Conservation (phyloP, 2,329 filamentous ascomycete species). For the Aspergillus ibericus region DNA sequence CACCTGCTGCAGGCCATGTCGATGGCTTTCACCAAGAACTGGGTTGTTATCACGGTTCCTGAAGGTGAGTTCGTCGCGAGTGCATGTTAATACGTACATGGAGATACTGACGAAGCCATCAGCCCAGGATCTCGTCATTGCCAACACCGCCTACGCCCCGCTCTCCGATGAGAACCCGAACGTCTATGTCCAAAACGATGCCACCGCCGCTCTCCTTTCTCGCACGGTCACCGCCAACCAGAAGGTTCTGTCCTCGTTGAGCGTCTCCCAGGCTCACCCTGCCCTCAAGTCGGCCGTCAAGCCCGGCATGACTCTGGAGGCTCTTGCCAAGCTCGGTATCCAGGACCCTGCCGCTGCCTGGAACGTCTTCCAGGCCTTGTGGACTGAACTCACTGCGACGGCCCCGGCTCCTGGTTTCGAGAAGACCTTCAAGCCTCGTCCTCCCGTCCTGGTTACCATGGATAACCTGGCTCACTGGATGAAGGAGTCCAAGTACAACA, state of each 20-base stretch:
- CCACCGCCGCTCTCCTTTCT: slow-evolving; percentile 71
- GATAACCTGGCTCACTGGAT: slow-evolving; percentile 83
- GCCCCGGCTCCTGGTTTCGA: slow-evolving; percentile 44
- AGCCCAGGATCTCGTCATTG: slow-evolving; percentile 81
- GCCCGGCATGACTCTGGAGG: slow-evolving; percentile 61
- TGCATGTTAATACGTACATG: neutral
- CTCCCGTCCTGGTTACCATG: slow-evolving; percentile 70
- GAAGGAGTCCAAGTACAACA: slow-evolving; percentile 73
- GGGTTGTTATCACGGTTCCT: slow-evolving; percentile 86
- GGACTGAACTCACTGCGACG: slow-evolving; percentile 69
- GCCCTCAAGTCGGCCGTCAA: slow-evolving; percentile 62
- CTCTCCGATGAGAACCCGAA: slow-evolving; percentile 56
- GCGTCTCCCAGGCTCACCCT: slow-evolving; percentile 55
- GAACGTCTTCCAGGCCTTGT: slow-evolving; percentile 77
- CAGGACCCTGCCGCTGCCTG: slow-evolving; percentile 76
- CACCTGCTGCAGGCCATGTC: slow-evolving; percentile 80
- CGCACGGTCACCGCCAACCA: slow-evolving; percentile 73
- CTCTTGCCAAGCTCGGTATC: slow-evolving; percentile 67
- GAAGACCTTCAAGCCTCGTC: slow-evolving; percentile 49
- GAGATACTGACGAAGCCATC: slow-evolving; percentile 19
- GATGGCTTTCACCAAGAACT: slow-evolving; percentile 77
- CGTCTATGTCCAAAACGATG: slow-evolving; percentile 75
- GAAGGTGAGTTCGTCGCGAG: slow-evolving; percentile 63
- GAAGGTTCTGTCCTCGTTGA: slow-evolving; percentile 57
- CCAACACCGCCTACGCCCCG: slow-evolving; percentile 75